Base-by-base conservation (phyloP, 306 rosid genomes). In the Begonia fuchsioides region DNA sequence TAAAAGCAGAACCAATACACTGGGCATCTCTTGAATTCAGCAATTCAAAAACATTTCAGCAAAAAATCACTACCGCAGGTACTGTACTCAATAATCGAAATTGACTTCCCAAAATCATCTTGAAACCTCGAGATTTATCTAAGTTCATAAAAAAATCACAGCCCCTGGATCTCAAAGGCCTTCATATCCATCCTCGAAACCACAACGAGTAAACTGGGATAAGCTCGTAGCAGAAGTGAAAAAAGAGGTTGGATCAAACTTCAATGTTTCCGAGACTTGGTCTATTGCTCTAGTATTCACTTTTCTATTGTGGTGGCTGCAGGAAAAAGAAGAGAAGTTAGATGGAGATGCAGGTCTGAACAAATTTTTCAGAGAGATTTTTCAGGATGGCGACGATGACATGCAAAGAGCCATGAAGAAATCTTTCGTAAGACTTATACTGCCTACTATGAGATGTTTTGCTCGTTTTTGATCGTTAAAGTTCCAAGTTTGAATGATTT, bases 331-430 rank as follows among this genome's bases (percentile, higher is more conserved):
- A 1, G 98, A 85, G 58, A 90, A 85, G 58, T 94, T 90, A 49
- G 95, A 90, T 39, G 98, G 98, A 0, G 95, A 90, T 71, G 95
- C 95, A 1, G 98, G 95, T 4, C 39, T 90, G 70, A 85, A 90
- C 79, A 90, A 82, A 53, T 90, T 85, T 51, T 90, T 90, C 83
- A 72, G 79, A 50, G 93, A 79, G 8, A 90, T 90, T 51, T 90
- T 81, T 48, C 71, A 76, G 52, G 98, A 85, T 68, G 94, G 95
- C 1, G 98, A 90, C 17, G 98, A 90, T 58, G 98, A 90, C 66
- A 85, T 86, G 12, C 75, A 76, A 85, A 75, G 76, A 59, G 95
- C 98, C 55, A 90, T 90, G 98, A 60, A 69, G 56, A 90, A 85
- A 70, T 90, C 98, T 43, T 90, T 90, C 61, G 98, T 90, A 75